phyloP scores from a whole-genome alignment of 1,284 basidiomycete genomes.

The Papiliotrema fonsecae region DNA sequence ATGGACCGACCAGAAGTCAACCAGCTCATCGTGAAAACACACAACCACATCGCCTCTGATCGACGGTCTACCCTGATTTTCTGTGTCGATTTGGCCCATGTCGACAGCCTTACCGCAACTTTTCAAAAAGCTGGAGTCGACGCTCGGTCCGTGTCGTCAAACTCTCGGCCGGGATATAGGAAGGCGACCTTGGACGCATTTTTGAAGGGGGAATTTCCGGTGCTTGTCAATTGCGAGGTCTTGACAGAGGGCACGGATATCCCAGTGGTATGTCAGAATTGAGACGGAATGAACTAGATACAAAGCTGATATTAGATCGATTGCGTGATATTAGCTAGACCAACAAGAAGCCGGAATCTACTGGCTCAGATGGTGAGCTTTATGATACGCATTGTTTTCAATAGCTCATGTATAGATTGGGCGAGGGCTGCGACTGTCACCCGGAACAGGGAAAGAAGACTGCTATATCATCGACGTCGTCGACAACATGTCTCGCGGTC shows the following conservation, averaged over 20 bases:
- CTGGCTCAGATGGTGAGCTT: constrained; percentile 82
- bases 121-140: constrained; percentile 78
- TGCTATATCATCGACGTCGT: constrained; percentile 91
- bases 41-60: constrained; percentile 68
- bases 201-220: constrained; percentile 67
- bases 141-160: constrained; percentile 73
- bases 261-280: constrained; percentile 54
- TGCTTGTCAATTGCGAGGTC: constrained; percentile 89
- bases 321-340: constrained; percentile 78
- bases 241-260: constrained; percentile 89
- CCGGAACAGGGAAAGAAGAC: constrained; percentile 72
- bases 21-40: constrained; percentile 68
- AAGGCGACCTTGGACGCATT: constrained; percentile 66
- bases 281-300: background rate
- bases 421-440: constrained; percentile 81
- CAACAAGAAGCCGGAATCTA: constrained; percentile 81
- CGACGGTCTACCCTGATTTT: constrained; percentile 87
- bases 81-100: constrained; percentile 79
- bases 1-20: constrained; percentile 75
- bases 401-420: constrained; percentile 61
- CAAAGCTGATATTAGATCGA: constrained; percentile 60
- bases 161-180: constrained; percentile 64
- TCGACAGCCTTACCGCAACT: constrained; percentile 65
- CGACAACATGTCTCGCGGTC: constrained; percentile 64
- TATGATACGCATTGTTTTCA: background rate